Conservation (phyloP, 2,329 filamentous ascomycete genomes). For the Aureobasidium sp. region DNA sequence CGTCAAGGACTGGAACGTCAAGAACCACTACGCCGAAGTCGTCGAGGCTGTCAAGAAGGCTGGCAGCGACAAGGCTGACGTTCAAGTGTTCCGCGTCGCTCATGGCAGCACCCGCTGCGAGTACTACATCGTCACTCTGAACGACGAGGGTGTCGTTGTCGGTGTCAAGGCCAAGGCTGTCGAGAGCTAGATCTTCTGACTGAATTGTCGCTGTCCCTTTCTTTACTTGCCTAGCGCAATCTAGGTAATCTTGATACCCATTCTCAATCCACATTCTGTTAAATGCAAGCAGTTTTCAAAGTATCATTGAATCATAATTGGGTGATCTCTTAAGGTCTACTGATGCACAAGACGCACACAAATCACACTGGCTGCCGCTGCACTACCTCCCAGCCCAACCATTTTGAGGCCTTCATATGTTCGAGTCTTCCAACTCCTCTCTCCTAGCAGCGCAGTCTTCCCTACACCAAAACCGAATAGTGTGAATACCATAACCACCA, state of each 20-base stretch:
- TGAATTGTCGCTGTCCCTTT: too few species aligned
- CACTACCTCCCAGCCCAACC: constrained; percentile 56
- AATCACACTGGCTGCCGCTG: constrained; percentile 58
- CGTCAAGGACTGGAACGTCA: constrained; percentile 64
- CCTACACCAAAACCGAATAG: constrained; percentile 59
- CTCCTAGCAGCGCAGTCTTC: constrained; percentile 51
- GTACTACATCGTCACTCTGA: constrained; percentile 70
- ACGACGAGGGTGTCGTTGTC: constrained; percentile 55
- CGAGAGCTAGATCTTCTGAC: constrained; percentile 41
- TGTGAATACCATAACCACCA: constrained; percentile 53
- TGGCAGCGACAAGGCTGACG: constrained; percentile 50
- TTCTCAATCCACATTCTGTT: neutral
- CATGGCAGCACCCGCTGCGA: constrained; percentile 59
- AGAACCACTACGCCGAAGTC: constrained; percentile 61
- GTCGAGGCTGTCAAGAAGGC: constrained; percentile 62
- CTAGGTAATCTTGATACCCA: neutral
- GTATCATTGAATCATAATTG: neutral
- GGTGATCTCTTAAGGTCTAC: neutral
- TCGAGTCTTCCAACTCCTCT: constrained; percentile 22
- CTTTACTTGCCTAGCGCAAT: neutral
- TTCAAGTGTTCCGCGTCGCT: constrained; percentile 67
- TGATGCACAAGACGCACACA: constrained; percentile 18
- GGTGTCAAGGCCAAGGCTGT: constrained; percentile 72
- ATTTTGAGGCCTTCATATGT: constrained; percentile 50
- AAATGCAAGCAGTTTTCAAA: neutral